Conservation (phyloP, 495 filamentous ascomycete genomes). For the Rhypophila decipiens region DNA sequence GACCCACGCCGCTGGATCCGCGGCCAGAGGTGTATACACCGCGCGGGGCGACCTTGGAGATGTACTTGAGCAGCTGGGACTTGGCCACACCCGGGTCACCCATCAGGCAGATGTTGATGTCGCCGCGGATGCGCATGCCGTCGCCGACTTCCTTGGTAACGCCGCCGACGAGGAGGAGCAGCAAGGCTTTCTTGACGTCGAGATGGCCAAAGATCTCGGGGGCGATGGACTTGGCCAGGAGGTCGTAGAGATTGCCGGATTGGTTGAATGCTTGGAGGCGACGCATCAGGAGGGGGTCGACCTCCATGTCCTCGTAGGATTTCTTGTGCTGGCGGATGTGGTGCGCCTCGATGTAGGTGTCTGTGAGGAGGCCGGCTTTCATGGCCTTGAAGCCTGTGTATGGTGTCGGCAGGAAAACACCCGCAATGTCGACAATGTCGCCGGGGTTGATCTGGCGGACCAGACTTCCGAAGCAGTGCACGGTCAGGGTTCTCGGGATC, state of each 20-base stretch:
- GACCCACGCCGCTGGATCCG: conserved; percentile 91
- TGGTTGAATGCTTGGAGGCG: conserved; percentile 76
- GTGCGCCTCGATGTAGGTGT: conserved; percentile 95
- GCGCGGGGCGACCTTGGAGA: conserved; percentile 93
- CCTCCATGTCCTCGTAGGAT: conserved; percentile 78
- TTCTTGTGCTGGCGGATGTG: conserved; percentile 94
- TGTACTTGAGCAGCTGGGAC: conserved; percentile 95
- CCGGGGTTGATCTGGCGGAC: conserved; percentile 85
- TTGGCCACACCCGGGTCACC: conserved; percentile 99
- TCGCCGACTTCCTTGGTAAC: conserved; percentile 97
- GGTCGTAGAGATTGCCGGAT: conserved; percentile 89
- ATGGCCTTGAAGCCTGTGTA: conserved; percentile 98
- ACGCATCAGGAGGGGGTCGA: conserved; percentile 66
- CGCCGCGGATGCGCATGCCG: conserved; percentile 95
- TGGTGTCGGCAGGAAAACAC: conserved; percentile 93
- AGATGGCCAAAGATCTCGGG: conserved; percentile 95
- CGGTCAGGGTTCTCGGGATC: conserved; percentile 82
- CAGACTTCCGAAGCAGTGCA: conserved; percentile 82
- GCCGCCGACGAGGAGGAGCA: conserved; percentile 90
- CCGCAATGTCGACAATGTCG: conserved; percentile 86
- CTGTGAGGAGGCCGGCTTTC: conserved; percentile 86
- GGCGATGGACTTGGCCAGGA: conserved; percentile 88
- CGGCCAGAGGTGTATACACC: conserved; percentile 97
- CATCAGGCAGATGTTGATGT: conserved; percentile 98
- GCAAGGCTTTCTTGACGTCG: conserved; percentile 95